Percentiles rank a stretch among this genome's conserved stretches.
These are phyloP conservation scores for Hansfordia pulvinata DNA, from an alignment of 2,329 filamentous ascomycete species.

Conservation along the genomic window DNA sequence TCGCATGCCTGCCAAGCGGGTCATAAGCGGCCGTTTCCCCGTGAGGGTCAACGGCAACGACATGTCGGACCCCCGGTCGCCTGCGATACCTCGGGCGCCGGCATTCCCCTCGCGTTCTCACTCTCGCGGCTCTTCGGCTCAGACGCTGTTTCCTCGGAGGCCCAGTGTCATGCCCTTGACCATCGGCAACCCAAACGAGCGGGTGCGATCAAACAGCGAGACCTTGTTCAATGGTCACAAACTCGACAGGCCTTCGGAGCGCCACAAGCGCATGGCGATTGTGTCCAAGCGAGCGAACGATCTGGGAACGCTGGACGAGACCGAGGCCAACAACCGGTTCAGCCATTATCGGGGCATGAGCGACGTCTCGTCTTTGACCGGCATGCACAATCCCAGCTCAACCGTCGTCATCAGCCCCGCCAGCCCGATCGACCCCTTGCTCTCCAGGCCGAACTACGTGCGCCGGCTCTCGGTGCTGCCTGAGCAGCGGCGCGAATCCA, in stretches of 20 bases:
- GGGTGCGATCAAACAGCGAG: slow-evolving; percentile 52
- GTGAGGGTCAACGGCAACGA: slow-evolving; percentile 65
- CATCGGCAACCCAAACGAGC: slow-evolving; percentile 56
- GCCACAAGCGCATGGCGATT: slow-evolving; percentile 50
- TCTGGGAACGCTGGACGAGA: slow-evolving; percentile 49
- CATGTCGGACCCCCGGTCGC: slow-evolving; percentile 52
- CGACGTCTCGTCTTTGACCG: slow-evolving; percentile 56
- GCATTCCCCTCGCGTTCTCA: slow-evolving; percentile 73
- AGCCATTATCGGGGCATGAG: slow-evolving; percentile 55
- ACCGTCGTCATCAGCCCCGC: slow-evolving; percentile 36
- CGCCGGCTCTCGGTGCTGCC: slow-evolving; percentile 49
- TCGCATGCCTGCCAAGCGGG: slow-evolving; percentile 50
- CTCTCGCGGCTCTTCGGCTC: slow-evolving; percentile 60
- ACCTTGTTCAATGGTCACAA: slow-evolving; percentile 35
- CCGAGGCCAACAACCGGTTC: slow-evolving; percentile 47
- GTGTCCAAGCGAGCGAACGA: slow-evolving; percentile 46
- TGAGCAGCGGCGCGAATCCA: slow-evolving; percentile 48
- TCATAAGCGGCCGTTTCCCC: slow-evolving; percentile 51
- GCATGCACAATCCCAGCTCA: slow-evolving; percentile 20
- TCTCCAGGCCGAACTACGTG: slow-evolving; percentile 48
- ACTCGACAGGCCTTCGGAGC: slow-evolving; percentile 36
- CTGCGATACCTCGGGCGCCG: slow-evolving; percentile 51
- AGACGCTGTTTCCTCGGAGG: slow-evolving; percentile 48
- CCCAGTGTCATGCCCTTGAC: slow-evolving; percentile 61
- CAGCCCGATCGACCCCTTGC: slow-evolving; percentile 42